These are phyloP conservation scores for Galium porrigens DNA, from an alignment of 305 asterid genomes.

Conservation along the genomic window DNA sequence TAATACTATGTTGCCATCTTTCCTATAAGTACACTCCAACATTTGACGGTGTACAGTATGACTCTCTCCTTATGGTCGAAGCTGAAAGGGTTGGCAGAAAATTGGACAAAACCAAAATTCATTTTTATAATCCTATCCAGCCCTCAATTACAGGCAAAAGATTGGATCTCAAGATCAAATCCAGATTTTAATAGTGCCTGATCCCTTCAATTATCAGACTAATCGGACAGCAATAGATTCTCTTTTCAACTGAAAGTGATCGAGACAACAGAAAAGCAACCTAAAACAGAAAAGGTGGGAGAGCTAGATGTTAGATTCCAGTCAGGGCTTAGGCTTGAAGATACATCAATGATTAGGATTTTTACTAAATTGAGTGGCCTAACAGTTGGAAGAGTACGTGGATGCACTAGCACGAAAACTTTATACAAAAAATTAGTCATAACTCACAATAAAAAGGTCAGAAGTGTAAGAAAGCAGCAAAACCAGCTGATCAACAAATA, in stretches of 20 bases:
- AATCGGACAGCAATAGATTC: not conserved
- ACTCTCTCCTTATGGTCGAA: constrained; percentile 3
- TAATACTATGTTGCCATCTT: constrained; percentile 13
- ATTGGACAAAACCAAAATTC: not conserved
- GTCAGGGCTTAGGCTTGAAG: not conserved
- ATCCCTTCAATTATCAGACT: not conserved
- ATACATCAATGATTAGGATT: not conserved
- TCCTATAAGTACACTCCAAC: constrained; percentile 3
- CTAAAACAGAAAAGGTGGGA: constrained; percentile 4
- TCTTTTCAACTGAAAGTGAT: not conserved
- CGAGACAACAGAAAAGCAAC: not conserved
- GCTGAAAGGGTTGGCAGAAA: constrained; percentile 7
- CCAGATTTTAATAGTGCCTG: not conserved
- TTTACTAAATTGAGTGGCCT: not conserved
- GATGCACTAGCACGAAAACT: constrained; percentile 3
- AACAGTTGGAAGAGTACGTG: not conserved
- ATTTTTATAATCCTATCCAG: constrained; percentile 4
- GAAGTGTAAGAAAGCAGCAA: constrained; percentile 3
- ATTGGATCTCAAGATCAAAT: constrained; percentile 1
- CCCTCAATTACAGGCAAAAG: constrained; percentile 10
- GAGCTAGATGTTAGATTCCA: not conserved
- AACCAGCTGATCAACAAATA: not conserved
- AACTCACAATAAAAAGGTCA: not conserved
- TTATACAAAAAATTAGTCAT: not conserved
- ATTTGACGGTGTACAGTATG: not conserved